Evolutionary conservation across 169 alveolate species (phyloP), one percentile per base, ranked within the genome.

Genomic region (Cryptosporidium sp.): DNA sequence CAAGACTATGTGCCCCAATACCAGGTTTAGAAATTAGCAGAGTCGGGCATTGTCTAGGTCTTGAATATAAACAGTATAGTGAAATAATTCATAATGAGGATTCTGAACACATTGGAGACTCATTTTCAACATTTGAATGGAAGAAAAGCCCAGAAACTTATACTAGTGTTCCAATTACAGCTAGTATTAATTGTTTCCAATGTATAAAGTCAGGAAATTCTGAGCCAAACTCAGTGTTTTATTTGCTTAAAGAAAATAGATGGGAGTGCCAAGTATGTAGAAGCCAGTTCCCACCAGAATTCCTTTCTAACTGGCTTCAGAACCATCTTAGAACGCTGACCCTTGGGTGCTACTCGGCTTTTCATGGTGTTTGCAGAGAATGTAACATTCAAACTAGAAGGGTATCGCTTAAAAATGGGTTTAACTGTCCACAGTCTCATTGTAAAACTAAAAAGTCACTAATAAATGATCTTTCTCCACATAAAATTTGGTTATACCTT

Each of bases 1-100:
- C 94, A 51, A 92, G 99, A 23, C 86, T 98, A 18, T 95, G 97
- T 59, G 96, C 96, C 51, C 97, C 95, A 68, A 96, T 97, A 8
- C 96, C 93, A 48, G 98, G 98, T 37, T 94, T 97, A 5, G 96
- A 93, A 75, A 91, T 94, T 50, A 94, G 93, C 75, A 94, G 94
- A 48, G 65, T 95, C 16, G 89, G 80, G 1, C 75, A 59, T 0
- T 80, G 89, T 31, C 70, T 80, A 31, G 80, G 89, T n/a, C 68
- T 80, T 9, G 89, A 80, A 43, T 80, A 59, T 48, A 80, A 50
- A 12, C 75, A 80, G 3, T 80, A 62, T 29, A 26, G 62, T 43
- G 89, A 80, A 41, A 62, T 80, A n/a, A 65, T 80, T 61, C 89
- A 80, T 14, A 80, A 80, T 16, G 89, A 80, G 37, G 89, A 80